These are phyloP conservation scores for Acer yangbiense DNA, from an alignment of 345 rosid genomes.

Conservation along the genomic window DNA sequence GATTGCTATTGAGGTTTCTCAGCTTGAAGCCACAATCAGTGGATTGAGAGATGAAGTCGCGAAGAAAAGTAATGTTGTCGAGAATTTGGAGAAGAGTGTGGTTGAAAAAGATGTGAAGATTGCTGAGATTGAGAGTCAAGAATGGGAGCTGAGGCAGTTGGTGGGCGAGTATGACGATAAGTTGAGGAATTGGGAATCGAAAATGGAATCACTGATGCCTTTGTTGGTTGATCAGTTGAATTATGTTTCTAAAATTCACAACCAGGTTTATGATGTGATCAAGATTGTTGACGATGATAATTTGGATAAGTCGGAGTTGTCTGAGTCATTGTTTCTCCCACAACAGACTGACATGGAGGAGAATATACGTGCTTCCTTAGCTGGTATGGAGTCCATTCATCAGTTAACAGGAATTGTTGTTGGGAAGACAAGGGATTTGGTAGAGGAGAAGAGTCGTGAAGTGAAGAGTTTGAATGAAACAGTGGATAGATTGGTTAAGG, in stretches of 20 bases:
- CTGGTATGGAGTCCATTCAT: slow-evolving; percentile 88
- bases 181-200: slow-evolving; percentile 55
- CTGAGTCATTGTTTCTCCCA: slow-evolving; percentile 88
- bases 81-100: slow-evolving; percentile 57
- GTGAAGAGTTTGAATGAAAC: slow-evolving; percentile 72
- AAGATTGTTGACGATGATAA: slow-evolving; percentile 60
- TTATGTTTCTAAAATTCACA: slow-evolving; percentile 79
- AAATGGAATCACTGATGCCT: slow-evolving; percentile 69
- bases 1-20: slow-evolving; percentile 97
- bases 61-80: slow-evolving; percentile 50
- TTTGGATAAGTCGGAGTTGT: slow-evolving; percentile 66
- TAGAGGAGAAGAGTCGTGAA: slow-evolving; percentile 67
- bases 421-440: slow-evolving; percentile 58
- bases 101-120: slow-evolving; percentile 62
- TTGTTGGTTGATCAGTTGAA: slow-evolving; percentile 82
- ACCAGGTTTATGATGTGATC: slow-evolving; percentile 57
- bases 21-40: slow-evolving; percentile 85
- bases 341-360: slow-evolving; percentile 82
- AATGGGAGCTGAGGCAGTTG: slow-evolving; percentile 59
- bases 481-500: slow-evolving; percentile 64
- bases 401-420: slow-evolving; percentile 65
- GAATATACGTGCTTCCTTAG: slow-evolving; percentile 82
- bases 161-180: slow-evolving; percentile 77
- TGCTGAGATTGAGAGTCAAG: slow-evolving; percentile 58
- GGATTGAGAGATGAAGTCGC: slow-evolving; percentile 70